These are phyloP conservation scores for Adansonia digitata DNA, from an alignment of 345 rosid species.

Conservation along the genomic window DNA sequence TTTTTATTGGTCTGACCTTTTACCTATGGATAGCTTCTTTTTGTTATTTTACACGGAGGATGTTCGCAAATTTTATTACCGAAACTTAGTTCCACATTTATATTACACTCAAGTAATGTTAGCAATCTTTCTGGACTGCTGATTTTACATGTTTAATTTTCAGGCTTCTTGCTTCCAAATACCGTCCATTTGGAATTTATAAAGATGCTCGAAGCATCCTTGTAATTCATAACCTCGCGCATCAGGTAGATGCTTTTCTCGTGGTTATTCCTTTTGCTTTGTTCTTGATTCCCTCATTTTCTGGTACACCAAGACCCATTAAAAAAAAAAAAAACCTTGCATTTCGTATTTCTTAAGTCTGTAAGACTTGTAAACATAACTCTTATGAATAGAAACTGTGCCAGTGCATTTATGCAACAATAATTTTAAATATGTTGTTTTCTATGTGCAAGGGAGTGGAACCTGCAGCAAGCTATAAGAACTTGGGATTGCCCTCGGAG, in stretches of 20 bases:
- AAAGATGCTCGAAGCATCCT: conserved; percentile 83
- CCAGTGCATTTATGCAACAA: not conserved
- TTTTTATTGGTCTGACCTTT: not conserved
- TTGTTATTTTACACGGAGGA: no score
- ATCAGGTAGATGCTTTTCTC: conserved; percentile 55
- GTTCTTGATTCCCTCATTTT: not conserved
- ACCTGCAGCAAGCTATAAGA: conserved; percentile 62
- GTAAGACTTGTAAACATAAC: not conserved
- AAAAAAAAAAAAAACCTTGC: not conserved
- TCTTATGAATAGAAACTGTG: not conserved
- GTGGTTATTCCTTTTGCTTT: conserved; percentile 5
- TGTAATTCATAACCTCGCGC: conserved; percentile 87
- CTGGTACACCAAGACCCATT: not conserved
- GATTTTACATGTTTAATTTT: conserved; percentile 11
- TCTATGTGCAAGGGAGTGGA: conserved; percentile 74
- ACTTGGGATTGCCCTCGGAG: conserved; percentile 73
- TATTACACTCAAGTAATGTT: no score
- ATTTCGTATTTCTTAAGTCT: not conserved
- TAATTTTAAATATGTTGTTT: conserved; percentile 2
- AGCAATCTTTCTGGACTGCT: not conserved
- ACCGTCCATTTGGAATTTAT: conserved; percentile 79
- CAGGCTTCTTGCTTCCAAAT: conserved; percentile 90
- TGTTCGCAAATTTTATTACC: no score
- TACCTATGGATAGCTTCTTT: no score
- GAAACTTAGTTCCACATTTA: no score